Percentiles rank a stretch among this genome's conserved stretches.
phyloP scores from a whole-genome alignment of 23 red algal genomes.

The Cyanidioschyzon merolae region DNA sequence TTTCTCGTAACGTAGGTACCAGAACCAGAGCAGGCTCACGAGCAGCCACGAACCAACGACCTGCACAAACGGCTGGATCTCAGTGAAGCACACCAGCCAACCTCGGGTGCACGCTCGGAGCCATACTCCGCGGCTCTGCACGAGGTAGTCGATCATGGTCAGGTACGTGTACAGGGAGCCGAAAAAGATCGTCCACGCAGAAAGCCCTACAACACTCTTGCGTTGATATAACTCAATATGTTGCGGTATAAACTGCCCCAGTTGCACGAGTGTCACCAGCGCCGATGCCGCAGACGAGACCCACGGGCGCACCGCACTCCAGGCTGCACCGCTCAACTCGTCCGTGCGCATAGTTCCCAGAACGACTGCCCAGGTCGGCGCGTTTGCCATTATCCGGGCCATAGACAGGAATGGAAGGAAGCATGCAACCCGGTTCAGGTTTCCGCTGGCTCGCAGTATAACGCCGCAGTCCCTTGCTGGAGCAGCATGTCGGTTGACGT shows the following conservation, averaged over 20 bases:
- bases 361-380: background rate
- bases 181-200: slow-evolving; percentile 60
- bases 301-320: background rate
- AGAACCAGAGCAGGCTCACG: slow-evolving; percentile 51
- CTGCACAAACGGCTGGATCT: slow-evolving; percentile 44
- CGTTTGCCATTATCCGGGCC: background rate
- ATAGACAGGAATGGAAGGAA: background rate
- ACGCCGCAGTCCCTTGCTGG: no score
- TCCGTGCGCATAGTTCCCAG: background rate
- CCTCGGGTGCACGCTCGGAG: slow-evolving; percentile 11
- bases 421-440: no score
- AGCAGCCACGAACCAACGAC: slow-evolving; percentile 39
- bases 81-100: slow-evolving; percentile 41
- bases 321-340: background rate
- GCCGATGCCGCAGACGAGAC: background rate
- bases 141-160: slow-evolving; percentile 44
- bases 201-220: slow-evolving; percentile 35
- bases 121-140: background rate
- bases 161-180: slow-evolving; percentile 65
- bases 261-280: slow-evolving; percentile 41
- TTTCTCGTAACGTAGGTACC: slow-evolving; percentile 46
- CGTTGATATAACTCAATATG: slow-evolving; percentile 51
- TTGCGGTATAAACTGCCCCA: slow-evolving; percentile 72
- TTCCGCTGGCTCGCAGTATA: no score
- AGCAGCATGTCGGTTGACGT: no score